These are phyloP conservation scores for Neurospora sp. DNA, from an alignment of 495 filamentous ascomycete genomes.

Conservation along the genomic window DNA sequence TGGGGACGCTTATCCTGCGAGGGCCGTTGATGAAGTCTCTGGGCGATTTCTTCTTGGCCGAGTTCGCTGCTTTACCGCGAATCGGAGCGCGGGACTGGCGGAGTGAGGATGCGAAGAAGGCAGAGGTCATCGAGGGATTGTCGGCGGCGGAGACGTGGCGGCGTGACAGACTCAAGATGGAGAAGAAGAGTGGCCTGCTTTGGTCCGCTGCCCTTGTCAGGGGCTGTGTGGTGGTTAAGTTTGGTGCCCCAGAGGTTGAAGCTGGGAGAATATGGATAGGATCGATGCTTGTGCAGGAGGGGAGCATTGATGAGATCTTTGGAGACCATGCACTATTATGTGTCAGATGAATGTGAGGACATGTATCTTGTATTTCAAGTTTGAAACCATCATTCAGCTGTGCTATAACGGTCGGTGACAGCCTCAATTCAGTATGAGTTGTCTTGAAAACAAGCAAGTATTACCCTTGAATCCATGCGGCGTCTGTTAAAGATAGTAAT, in stretches of 20 bases:
- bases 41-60: conserved; percentile 58
- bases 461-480: not conserved
- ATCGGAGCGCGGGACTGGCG: conserved; percentile 78
- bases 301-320: conserved; percentile 36
- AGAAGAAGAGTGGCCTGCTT: conserved; percentile 49
- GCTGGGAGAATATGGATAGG: conserved; percentile 41
- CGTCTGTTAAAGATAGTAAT: not conserved
- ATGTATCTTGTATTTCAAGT: not conserved
- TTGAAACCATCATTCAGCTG: not conserved
- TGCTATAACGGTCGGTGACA: not conserved
- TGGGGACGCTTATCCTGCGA: conserved; percentile 75
- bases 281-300: conserved; percentile 40
- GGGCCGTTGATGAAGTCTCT: conserved; percentile 60
- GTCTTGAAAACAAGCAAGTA: not conserved
- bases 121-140: conserved; percentile 9
- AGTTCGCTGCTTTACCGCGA: conserved; percentile 66
- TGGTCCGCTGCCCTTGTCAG: conserved; percentile 83
- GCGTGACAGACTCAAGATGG: conserved; percentile 34
- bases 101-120: conserved; percentile 34
- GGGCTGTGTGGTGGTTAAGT: conserved; percentile 83
- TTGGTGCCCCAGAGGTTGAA: conserved; percentile 47
- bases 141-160: conserved; percentile 35
- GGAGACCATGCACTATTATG: conserved; percentile 44
- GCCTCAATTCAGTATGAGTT: not conserved
- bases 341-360: conserved; percentile 22